These are phyloP conservation scores for Barnettozyma botsteinii DNA, from an alignment of 805 yeast genomes.

Conservation along the genomic window DNA sequence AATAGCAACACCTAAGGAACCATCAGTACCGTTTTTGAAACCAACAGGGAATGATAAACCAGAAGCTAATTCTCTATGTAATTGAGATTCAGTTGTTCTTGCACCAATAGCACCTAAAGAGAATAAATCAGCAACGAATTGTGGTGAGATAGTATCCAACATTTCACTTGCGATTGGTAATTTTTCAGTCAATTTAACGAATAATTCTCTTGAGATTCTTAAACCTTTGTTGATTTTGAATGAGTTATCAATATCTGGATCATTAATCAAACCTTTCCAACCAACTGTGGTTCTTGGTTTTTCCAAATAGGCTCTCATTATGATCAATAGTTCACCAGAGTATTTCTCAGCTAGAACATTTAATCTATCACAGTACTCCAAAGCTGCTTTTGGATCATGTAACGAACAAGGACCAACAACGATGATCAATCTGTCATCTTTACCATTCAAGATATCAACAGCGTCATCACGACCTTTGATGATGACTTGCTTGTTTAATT, in stretches of 20 bases:
- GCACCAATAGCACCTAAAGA: conserved; percentile 99
- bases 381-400: conserved; percentile 89
- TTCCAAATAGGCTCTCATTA: conserved; percentile 97
- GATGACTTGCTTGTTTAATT: conserved; percentile 54
- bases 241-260: conserved; percentile 90
- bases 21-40: conserved; percentile 97
- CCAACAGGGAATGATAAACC: conserved; percentile 98
- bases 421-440: conserved; percentile 81
- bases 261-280: conserved; percentile 97
- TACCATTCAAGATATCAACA: conserved; percentile 65
- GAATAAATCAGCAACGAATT: conserved; percentile 86
- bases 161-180: conserved; percentile 96
- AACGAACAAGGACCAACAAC: conserved; percentile 97
- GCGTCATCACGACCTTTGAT: conserved; percentile 73
- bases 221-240: conserved; percentile 94
- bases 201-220: conserved; percentile 80
- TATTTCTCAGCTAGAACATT: conserved; percentile 52
- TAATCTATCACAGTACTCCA: conserved; percentile 76
- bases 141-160: conserved; percentile 97
- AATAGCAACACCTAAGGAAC: conserved; percentile 86
- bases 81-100: conserved; percentile 96
- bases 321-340: conserved; percentile 70
- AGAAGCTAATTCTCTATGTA: conserved; percentile 94
- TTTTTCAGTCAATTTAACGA: conserved; percentile 71
- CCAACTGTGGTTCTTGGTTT: conserved; percentile 99